Evolutionary conservation across 129 eudicot species (phyloP), one percentile per base, ranked within the genome.

Genomic region (Ambrosia artemisiifolia): DNA sequence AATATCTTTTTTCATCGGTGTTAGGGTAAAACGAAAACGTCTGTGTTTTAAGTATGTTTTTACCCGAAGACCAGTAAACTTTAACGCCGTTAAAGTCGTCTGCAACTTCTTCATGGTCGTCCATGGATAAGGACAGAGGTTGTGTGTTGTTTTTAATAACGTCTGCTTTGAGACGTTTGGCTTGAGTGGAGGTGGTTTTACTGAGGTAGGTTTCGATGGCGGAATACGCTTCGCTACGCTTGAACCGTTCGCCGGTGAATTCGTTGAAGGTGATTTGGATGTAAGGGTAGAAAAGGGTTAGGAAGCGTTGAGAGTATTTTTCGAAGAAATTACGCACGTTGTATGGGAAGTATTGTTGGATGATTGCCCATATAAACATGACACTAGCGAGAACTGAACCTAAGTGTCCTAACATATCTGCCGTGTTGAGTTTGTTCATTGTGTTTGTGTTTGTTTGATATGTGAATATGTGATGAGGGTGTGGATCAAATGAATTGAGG

Each of bases 141-240:
- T 77, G 78, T 0, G 71, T 69, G 43, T 77, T 75, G 76, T 80
- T 73, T 4, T 56, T 73, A 16, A 70, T 38, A 4, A 74, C 33
- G 51, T 79, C 80, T 0, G 82, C 93, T 74, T 82, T 79, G 36
- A 87, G 75, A 0, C 83, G 51, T 35, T 69, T 70, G 7, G 92
- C 88, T 54, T 84, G 83, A 7, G 5, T 43, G 0, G 87, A 36
- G 13, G 85, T 63, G 46, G 70, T 84, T 11, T 72, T 63, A 6
- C 77, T 54, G 5, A 88, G 76, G 77, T 88, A 88, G 2, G 84
- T 78, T 61, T 88, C 87, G 17, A 85, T 83, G 67, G 86, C 79
- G 48, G 80, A 34, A 44, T 72, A 85, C 4, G 83, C 88, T 30
- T 85, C 78, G 71, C 85, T 82, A 2, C 88, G 80, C 34, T 57